Conservation (phyloP, 345 rosid species). For the Syzygium oleosum region DNA sequence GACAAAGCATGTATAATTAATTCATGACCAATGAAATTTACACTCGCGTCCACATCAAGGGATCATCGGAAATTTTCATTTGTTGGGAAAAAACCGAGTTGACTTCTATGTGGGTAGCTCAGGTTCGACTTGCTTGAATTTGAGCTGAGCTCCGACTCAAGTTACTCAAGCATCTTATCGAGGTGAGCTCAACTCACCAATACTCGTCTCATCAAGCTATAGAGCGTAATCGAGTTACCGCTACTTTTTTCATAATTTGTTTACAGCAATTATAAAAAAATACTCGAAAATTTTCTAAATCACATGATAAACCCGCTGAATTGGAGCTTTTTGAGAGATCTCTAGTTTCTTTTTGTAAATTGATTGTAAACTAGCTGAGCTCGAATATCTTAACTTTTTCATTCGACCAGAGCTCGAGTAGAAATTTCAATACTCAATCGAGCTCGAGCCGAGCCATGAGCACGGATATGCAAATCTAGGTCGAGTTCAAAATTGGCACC, state of each 20-base stretch:
- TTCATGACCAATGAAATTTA: neutral
- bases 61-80: too few species aligned
- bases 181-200: neutral
- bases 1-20: rapidly evolving
- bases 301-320: too few species aligned
- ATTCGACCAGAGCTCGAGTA: neutral
- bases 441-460: neutral
- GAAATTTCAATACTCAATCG: neutral
- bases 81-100: neutral
- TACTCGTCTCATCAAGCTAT: neutral
- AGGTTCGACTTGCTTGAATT: neutral
- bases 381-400: neutral
- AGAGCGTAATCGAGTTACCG: neutral
- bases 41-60: too few species aligned
- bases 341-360: neutral
- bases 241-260: neutral
- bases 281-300: neutral
- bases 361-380: too few species aligned
- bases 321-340: neutral
- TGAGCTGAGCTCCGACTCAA: neutral
- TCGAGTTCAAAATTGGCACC: neutral
- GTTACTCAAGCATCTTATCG: neutral
- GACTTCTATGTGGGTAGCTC: neutral
- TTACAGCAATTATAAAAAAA: neutral
- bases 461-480: too few species aligned